Conservation (phyloP, 768 basidiomycete genomes). For the Coprinopsis strossmayeri region DNA sequence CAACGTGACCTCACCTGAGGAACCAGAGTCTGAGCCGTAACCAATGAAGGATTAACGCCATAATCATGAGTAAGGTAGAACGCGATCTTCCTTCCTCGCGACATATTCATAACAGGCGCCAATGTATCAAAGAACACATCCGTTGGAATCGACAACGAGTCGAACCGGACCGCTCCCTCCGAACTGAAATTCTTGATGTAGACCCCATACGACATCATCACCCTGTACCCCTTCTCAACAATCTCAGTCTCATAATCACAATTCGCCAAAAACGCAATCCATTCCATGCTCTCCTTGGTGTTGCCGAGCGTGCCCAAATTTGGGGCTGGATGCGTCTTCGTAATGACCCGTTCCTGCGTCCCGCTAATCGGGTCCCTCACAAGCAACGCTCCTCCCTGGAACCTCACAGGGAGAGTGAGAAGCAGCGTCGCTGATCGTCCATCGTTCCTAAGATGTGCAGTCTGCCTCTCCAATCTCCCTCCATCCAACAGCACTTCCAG, state of each 20-base stretch:
- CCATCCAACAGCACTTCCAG: slow-evolving; percentile 64
- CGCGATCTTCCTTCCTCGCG: slow-evolving; percentile 64
- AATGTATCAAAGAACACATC: slow-evolving; percentile 68
- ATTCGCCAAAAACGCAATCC: slow-evolving; percentile 70
- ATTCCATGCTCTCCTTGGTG: slow-evolving; percentile 57
- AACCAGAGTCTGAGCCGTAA: slow-evolving; percentile 62
- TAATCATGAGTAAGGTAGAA: slow-evolving; percentile 70
- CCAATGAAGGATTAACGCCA: slow-evolving; percentile 60
- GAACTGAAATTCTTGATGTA: slow-evolving; percentile 61
- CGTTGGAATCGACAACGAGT: slow-evolving; percentile 67
- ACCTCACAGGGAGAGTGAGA: slow-evolving; percentile 68
- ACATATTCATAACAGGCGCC: slow-evolving; percentile 64
- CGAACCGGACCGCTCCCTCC: slow-evolving; percentile 26
- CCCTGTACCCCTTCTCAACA: slow-evolving; percentile 62
- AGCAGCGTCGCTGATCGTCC: slow-evolving; percentile 67
- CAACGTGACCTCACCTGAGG: no score
- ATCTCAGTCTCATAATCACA: slow-evolving; percentile 71
- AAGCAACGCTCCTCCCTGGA: slow-evolving; percentile 61
- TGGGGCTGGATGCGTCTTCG: slow-evolving; percentile 3
- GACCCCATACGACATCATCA: slow-evolving; percentile 67
- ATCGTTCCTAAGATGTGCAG: slow-evolving; percentile 49
- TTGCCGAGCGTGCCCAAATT: slow-evolving; percentile 49
- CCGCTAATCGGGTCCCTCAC: slow-evolving; percentile 48
- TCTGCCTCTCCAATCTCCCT: slow-evolving; percentile 50
- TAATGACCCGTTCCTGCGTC: slow-evolving; percentile 50